These are phyloP conservation scores for Nigrospora oryzae DNA, from an alignment of 2,329 filamentous ascomycete genomes.

Conservation along the genomic window DNA sequence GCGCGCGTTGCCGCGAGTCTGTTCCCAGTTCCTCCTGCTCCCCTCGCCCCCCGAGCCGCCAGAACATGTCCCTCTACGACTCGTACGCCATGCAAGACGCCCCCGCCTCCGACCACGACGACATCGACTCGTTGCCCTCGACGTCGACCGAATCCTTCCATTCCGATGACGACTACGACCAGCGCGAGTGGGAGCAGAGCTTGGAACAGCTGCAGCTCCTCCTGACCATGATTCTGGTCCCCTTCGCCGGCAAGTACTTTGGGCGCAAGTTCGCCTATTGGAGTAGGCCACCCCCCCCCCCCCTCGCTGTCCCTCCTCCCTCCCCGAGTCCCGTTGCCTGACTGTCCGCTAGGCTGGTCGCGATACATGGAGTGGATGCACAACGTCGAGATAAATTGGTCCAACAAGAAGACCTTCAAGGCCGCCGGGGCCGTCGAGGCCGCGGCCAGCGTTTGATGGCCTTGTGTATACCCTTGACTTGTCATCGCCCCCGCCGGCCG, in stretches of 20 bases:
- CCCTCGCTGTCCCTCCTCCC: neutral
- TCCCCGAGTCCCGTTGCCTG: neutral
- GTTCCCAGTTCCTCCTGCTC: too few species aligned
- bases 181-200: slow-evolving; percentile 90
- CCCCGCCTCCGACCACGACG: slow-evolving; percentile 42
- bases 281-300: slow-evolving; percentile 53
- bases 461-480: neutral
- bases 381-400: slow-evolving; percentile 60
- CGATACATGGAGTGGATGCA: slow-evolving; percentile 95
- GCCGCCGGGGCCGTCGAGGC: slow-evolving; percentile 56
- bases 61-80: slow-evolving; percentile 29
- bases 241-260: slow-evolving; percentile 90
- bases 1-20: too few species aligned
- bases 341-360: slow-evolving; percentile 62
- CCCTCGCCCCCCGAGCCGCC: neutral
- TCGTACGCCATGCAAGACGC: slow-evolving; percentile 44
- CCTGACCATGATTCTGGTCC: slow-evolving; percentile 88
- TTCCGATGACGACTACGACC: slow-evolving; percentile 67
- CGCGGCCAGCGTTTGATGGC: slow-evolving; percentile 40
- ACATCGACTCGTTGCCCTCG: slow-evolving; percentile 58
- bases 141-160: slow-evolving; percentile 43
- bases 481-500: too few species aligned
- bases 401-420: slow-evolving; percentile 55
- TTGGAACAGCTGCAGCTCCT: slow-evolving; percentile 89
- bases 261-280: slow-evolving; percentile 93